phyloP scores from a whole-genome alignment of 2,329 filamentous ascomycete genomes.

The Ceratocystis destructans region DNA sequence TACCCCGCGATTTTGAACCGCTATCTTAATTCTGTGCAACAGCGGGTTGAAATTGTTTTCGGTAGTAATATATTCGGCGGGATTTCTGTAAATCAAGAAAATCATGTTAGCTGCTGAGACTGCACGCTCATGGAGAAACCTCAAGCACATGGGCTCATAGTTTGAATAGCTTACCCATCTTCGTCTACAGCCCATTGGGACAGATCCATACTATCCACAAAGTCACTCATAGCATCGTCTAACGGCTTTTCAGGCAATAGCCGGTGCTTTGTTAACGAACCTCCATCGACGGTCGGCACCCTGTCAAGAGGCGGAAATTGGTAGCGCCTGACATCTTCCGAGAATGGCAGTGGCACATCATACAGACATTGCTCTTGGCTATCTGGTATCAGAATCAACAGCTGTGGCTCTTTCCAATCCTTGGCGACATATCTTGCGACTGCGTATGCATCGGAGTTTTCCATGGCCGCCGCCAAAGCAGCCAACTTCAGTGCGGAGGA shows the following conservation, averaged over 20 bases:
- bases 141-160: too few relatives aligned
- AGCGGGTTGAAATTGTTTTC: constrained; percentile 75
- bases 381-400: constrained; percentile 67
- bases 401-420: constrained; percentile 60
- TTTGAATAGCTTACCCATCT: constrained; percentile 44
- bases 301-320: constrained; percentile 81
- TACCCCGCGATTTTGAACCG: constrained; percentile 68
- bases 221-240: constrained; percentile 70
- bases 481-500: constrained; percentile 74
- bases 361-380: constrained; percentile 76
- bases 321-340: constrained; percentile 83
- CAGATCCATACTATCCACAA: constrained; percentile 87
- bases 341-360: constrained; percentile 81
- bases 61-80: constrained; percentile 56
- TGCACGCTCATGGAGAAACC: too few relatives aligned
- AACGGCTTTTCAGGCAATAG: constrained; percentile 67
- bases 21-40: constrained; percentile 79
- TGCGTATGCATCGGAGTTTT: constrained; percentile 72
- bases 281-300: constrained; percentile 75
- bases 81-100: constrained; percentile 25
- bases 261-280: constrained; percentile 65
- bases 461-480: constrained; percentile 75
- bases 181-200: constrained; percentile 58
- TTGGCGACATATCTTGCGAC: constrained; percentile 76
- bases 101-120: too few relatives aligned